Base-by-base conservation (phyloP, 1,284 basidiomycete species). In the Boletus sp. region DNA sequence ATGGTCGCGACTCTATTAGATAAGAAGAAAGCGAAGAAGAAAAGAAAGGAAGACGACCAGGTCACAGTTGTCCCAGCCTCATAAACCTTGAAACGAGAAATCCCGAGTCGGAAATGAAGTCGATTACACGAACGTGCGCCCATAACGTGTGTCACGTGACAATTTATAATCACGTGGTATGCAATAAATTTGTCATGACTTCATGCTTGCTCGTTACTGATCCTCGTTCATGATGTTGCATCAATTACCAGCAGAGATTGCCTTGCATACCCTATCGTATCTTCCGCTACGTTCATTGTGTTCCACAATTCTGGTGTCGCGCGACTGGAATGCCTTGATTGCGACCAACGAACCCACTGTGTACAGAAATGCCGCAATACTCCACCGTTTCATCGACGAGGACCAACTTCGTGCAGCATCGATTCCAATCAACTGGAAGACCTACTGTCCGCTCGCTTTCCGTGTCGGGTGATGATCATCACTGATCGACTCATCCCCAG, bases 361-460 rank as follows among this genome's bases (percentile, higher is more conserved):
- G 33, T 88, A 83, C 63, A 83, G 77, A 61, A 73, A 78, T 27
- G 80, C 81, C 18, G 83, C 85, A 2, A 54, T 78, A 45, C 62
- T 79, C 9, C 82, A 86, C 60, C 72, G 70, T 27, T 82, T 81
- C 64, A 72, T 78, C 20, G 61, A 69, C 66, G 73, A 37, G 61
- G 67, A 35, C 65, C 72, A 55, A 69, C 73, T 61, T 59, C 78
- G 39, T 53, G 65, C 33, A 70, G 73, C 15, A 70, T 78, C 57
- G 1, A 36, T 37, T 41, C 45, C 42, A 3, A 56, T 57, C 0
- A 67, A 69, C 55, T 89, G 87, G 88, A 82, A 80, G 61, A 73
- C 76, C 24, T 78, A 86, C 45, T 89, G 88, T 89, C 67, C 66
- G 82, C 76, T 33, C n/a, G n/a, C 39, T 58, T 52, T 53, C 45